phyloP scores from a whole-genome alignment of 441 rosid species.

The Euphorbia celastroides region DNA sequence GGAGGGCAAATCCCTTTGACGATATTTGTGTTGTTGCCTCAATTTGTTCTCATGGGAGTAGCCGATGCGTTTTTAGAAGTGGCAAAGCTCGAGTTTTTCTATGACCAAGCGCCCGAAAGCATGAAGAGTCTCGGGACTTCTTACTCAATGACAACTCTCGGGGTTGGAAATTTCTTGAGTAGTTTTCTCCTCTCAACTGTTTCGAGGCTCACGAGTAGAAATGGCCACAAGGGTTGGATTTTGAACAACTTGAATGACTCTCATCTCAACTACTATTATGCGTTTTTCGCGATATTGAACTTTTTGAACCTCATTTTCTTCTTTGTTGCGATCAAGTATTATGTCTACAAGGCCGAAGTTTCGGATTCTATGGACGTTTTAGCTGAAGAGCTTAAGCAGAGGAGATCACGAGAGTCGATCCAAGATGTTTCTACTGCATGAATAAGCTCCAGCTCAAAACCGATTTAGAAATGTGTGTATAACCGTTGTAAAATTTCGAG shows the following conservation, averaged over 20 bases:
- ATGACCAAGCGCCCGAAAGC: slow-evolving; percentile 89
- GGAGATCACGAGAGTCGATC: slow-evolving; percentile 15
- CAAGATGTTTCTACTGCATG: slow-evolving; percentile 13
- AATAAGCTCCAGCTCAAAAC: not conserved
- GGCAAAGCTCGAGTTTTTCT: slow-evolving; percentile 81
- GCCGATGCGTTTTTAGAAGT: slow-evolving; percentile 83
- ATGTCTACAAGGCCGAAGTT: slow-evolving; percentile 76
- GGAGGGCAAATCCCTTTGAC: slow-evolving; percentile 51
- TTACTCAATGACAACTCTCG: slow-evolving; percentile 47
- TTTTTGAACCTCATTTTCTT: slow-evolving; percentile 59
- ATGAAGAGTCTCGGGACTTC: slow-evolving; percentile 94
- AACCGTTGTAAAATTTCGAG: no score
- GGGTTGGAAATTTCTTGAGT: slow-evolving; percentile 65
- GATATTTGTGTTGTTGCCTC: slow-evolving; percentile 73
- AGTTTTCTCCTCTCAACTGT: slow-evolving; percentile 67
- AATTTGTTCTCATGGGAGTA: slow-evolving; percentile 71
- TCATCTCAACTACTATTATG: slow-evolving; percentile 73
- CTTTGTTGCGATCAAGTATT: slow-evolving; percentile 51
- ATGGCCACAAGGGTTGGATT: slow-evolving; percentile 68
- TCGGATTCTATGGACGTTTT: slow-evolving; percentile 57
- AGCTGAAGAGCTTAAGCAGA: slow-evolving; percentile 40
- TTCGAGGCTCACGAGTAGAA: slow-evolving; percentile 42
- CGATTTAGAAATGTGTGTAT: no score
- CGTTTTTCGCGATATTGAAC: slow-evolving; percentile 62
- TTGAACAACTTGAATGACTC: slow-evolving; percentile 75